These are phyloP conservation scores for Lactarius quietus DNA, from an alignment of 768 basidiomycete genomes.

Conservation along the genomic window DNA sequence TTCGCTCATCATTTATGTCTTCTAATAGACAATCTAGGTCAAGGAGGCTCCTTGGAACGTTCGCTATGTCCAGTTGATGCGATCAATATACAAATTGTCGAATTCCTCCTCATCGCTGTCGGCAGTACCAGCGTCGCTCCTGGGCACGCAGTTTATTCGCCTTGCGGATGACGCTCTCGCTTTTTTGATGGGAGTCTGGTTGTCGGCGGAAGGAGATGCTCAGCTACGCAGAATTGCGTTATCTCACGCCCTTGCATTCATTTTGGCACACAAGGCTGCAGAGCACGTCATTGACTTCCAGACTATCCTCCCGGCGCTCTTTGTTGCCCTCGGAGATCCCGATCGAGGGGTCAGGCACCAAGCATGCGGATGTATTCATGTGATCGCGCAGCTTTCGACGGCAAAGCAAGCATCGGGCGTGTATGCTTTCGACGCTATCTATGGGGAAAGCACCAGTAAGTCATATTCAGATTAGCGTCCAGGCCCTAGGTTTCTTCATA, in stretches of 20 bases:
- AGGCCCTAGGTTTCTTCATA: constrained; percentile 4
- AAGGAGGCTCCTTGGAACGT: constrained; percentile 28
- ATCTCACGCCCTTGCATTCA: constrained; percentile 72
- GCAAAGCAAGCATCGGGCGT: constrained; percentile 48
- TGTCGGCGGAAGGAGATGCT: constrained; percentile 27
- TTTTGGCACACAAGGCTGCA: constrained; percentile 62
- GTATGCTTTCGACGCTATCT: constrained; percentile 72
- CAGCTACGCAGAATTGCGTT: constrained; percentile 55
- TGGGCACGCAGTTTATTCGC: constrained; percentile 62
- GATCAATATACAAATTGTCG: constrained; percentile 60
- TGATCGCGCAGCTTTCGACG: constrained; percentile 40
- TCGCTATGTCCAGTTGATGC: constrained; percentile 58
- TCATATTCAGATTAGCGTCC: constrained; percentile 5
- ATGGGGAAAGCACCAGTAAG: constrained; percentile 59
- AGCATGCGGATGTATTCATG: constrained; percentile 53
- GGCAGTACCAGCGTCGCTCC: constrained; percentile 51
- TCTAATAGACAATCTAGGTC: constrained; percentile 1
- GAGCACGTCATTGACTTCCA: constrained; percentile 70
- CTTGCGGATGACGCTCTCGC: constrained; percentile 68
- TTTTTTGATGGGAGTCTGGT: constrained; percentile 78
- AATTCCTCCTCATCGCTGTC: constrained; percentile 51
- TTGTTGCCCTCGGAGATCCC: constrained; percentile 54
- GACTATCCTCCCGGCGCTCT: constrained; percentile 64
- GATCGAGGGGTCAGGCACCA: constrained; percentile 44
- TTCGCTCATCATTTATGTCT: background rate